A percentile compares a stretch with the other conserved stretches of the same genome.
Evolutionary conservation across 2,329 filamentous ascomycete genomes (phyloP).

Genomic region (Botrytis fragariae): DNA sequence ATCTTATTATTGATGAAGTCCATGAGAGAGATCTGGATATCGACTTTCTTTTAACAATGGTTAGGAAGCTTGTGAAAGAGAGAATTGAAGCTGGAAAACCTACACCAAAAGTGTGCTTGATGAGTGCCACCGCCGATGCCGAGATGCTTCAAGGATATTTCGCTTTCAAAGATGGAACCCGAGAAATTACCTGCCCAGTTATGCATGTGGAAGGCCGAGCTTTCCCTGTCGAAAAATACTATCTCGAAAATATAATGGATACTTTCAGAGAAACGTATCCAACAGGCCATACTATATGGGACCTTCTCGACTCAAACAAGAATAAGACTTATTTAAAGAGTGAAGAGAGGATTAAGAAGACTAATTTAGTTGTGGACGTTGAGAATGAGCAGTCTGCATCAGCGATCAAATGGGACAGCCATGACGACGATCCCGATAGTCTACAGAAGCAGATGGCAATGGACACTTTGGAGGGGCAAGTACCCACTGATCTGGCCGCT

Average conservation of each 20-base stretch:
- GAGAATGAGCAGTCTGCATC: not conserved
- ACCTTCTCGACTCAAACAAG: not conserved
- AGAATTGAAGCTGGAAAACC: constrained; percentile 64
- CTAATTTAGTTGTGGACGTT: not conserved
- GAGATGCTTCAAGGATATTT: constrained; percentile 81
- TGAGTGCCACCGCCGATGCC: constrained; percentile 92
- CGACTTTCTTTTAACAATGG: constrained; percentile 83
- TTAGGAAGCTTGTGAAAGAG: constrained; percentile 76
- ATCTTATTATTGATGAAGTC: constrained; percentile 92
- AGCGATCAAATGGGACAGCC: constrained; percentile 4
- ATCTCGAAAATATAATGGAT: constrained; percentile 84
- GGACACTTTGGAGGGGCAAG: constrained; percentile 59
- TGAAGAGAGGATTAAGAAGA: not conserved
- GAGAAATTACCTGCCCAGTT: constrained; percentile 59
- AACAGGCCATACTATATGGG: not conserved
- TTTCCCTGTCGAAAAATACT: constrained; percentile 81
- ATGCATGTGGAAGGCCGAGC: constrained; percentile 86
- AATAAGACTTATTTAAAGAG: not conserved
- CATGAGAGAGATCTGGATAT: constrained; percentile 91
- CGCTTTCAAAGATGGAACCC: constrained; percentile 59
- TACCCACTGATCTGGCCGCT: constrained; percentile 64
- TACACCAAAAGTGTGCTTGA: constrained; percentile 84
- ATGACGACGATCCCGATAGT: not conserved
- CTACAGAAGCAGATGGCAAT: not conserved
- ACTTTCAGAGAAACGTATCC: constrained; percentile 32